Evolutionary conservation across 179 eudicot species (phyloP).

Genomic region (Silene noctiflora): DNA sequence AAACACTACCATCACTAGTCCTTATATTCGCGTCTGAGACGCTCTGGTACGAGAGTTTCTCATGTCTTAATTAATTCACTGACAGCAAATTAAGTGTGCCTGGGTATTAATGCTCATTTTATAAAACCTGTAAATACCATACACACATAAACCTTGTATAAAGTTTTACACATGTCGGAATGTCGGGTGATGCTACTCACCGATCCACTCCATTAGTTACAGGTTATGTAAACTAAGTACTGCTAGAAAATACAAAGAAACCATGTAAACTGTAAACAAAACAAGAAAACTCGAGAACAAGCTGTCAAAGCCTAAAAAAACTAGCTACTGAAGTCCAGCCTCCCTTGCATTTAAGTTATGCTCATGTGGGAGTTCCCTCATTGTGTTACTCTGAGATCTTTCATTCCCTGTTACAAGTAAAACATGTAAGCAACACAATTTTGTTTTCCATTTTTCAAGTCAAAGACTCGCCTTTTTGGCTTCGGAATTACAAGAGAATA

Average conservation of each 20-base stretch:
- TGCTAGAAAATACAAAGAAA: neutral
- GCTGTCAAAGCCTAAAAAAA: no score
- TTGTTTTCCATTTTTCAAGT: no score
- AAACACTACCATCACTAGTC: no score
- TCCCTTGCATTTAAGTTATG: neutral
- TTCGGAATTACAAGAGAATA: neutral
- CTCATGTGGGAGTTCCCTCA: neutral
- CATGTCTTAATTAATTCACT: no score
- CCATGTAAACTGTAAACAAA: neutral
- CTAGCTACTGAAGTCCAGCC: neutral
- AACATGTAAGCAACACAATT: neutral
- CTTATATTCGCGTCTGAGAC: no score
- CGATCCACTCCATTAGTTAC: neutral
- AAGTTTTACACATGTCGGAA: neutral
- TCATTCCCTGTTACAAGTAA: conserved; percentile 9
- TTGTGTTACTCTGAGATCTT: neutral
- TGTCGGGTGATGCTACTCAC: neutral
- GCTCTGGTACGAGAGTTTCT: no score
- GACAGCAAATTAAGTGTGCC: no score
- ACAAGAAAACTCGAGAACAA: no score
- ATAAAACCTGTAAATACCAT: neutral
- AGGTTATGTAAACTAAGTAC: neutral
- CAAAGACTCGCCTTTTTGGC: no score
- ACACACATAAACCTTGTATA: neutral
- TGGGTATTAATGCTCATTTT: neutral